Percentiles rank a stretch among this genome's conserved stretches.
Conservation (phyloP, 352 stramenopile species). For the Phytophthora palmivora region DNA sequence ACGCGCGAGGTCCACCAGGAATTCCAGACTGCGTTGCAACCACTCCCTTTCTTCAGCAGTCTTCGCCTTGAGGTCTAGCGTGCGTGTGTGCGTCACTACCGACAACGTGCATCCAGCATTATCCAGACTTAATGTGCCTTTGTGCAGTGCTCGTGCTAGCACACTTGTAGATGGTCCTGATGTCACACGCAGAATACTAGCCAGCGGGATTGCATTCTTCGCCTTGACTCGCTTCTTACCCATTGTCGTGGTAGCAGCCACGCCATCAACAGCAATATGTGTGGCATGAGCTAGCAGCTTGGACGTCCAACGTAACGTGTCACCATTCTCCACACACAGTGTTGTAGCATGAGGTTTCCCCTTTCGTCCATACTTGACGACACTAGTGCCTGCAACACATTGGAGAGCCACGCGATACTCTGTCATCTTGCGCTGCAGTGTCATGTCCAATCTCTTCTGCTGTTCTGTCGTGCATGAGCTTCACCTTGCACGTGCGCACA, state of each 20-base stretch:
- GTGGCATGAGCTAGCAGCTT: conserved; percentile 64
- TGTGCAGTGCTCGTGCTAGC: conserved; percentile 68
- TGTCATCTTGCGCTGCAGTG: conserved; percentile 82
- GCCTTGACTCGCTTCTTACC: conserved; percentile 53
- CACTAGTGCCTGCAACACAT: conserved; percentile 71
- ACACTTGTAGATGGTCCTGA: conserved; percentile 71
- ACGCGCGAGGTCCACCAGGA: conserved; percentile 73
- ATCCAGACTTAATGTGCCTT: conserved; percentile 61
- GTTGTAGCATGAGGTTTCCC: conserved; percentile 78
- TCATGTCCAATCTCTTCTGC: conserved; percentile 55
- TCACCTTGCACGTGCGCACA: conserved; percentile 64
- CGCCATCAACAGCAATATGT: too few species aligned
- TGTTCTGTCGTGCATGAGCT: conserved; percentile 44
- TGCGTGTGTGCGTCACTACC: conserved; percentile 74
- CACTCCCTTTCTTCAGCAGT: conserved; percentile 76
- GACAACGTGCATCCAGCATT: conserved; percentile 82
- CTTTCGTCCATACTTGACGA: conserved; percentile 86
- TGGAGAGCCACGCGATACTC: conserved; percentile 86
- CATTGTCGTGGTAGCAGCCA: conserved; percentile 45
- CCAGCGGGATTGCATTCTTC: conserved; percentile 75
- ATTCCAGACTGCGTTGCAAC: conserved; percentile 76
- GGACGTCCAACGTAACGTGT: conserved; percentile 83
- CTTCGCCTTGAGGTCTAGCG: conserved; percentile 79
- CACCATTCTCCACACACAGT: conserved; percentile 80
- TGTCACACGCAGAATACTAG: conserved; percentile 60